A percentile compares a stretch with the other conserved stretches of the same genome.
These are phyloP conservation scores for Fragilariopsis cylindrus DNA, from an alignment of 108 stramenopile genomes.

Conservation along the genomic window DNA sequence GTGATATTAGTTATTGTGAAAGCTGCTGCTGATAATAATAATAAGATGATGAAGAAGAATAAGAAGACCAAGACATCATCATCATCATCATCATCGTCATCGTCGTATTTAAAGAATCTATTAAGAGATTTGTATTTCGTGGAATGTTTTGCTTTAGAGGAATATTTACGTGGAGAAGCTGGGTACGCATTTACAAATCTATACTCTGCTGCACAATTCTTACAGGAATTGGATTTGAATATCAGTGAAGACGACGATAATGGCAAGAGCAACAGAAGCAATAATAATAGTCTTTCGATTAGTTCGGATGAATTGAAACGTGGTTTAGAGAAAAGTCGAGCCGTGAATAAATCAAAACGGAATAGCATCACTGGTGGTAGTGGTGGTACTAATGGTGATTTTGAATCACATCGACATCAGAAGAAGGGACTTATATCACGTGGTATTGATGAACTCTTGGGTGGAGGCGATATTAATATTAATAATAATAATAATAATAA, in stretches of 20 bases:
- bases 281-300: constrained; percentile 50
- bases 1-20: constrained; percentile 71
- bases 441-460: constrained; percentile 5
- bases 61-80: constrained; percentile 1
- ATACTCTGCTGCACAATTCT: constrained; percentile 83
- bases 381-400: background rate
- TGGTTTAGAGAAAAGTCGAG: constrained; percentile 54
- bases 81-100: too few species aligned
- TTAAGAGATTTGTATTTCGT: constrained; percentile 54
- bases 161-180: constrained; percentile 72
- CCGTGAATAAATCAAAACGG: constrained; percentile 12
- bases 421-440: constrained; percentile 8
- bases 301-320: constrained; percentile 55
- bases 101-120: constrained; percentile 18
- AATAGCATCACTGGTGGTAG: background rate
- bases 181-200: constrained; percentile 87
- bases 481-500: constrained; percentile 13
- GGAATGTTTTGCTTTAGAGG: constrained; percentile 60
- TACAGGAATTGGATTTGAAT: constrained; percentile 63
- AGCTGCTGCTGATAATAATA: constrained; percentile 40
- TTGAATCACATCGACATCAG: background rate
- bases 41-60: background rate
- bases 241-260: constrained; percentile 1
- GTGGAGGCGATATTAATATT: background rate
- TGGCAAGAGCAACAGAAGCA: background rate